Evolutionary conservation across 2,329 filamentous ascomycete species (phyloP), one percentile per base, ranked within the genome.

Genomic region (Davidsoniella neocaledoniae): DNA sequence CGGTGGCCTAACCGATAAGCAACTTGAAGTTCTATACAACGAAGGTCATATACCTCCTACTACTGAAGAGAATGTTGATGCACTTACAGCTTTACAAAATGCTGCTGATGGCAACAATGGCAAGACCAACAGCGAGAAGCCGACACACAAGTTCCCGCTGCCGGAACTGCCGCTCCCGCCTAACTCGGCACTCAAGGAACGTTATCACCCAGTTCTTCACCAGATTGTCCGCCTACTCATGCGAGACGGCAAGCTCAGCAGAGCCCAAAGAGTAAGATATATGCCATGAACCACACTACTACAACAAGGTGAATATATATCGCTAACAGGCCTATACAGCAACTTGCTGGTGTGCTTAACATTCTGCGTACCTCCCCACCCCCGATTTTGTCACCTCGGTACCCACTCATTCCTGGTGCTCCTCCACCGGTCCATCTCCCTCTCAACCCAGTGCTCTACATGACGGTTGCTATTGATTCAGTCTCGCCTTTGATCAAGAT

Each of bases 221-320:
- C 91, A 95, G 68, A 73, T 96, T 58, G 94, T 87, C 16, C 88
- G 87, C 62, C 71, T 94, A 57, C 66, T 98, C 55, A 98, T 96
- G 90, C 72, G 73, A 58, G 77, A 96, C 65, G 91, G 91, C 58
- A 93, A 95, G 70, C 77, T 94, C 62, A 83, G 82, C 60, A 74
- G 77, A 63, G 91, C 91, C n/a, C 86, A 98, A 65, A 79, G 80
- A 69, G 87, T 94, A 72, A 53, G 76, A 52, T 54, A 53, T n/a
- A 46, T 7, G 38, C n/a, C 44, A 25, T 36, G 10, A 21, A 25
- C 12, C 37, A 6, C 23, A 12, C 41, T 12, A 14, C 14, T 21
- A 12, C 6, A n/a, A 8, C 7, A 42, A 19, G 9, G 3, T 47
- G n/a, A 9, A 16, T 17, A 42, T 17, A 42, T 14, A 9, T 50